Conservation (phyloP, 2,329 filamentous ascomycete genomes). For the Hypoxylon sp. region DNA sequence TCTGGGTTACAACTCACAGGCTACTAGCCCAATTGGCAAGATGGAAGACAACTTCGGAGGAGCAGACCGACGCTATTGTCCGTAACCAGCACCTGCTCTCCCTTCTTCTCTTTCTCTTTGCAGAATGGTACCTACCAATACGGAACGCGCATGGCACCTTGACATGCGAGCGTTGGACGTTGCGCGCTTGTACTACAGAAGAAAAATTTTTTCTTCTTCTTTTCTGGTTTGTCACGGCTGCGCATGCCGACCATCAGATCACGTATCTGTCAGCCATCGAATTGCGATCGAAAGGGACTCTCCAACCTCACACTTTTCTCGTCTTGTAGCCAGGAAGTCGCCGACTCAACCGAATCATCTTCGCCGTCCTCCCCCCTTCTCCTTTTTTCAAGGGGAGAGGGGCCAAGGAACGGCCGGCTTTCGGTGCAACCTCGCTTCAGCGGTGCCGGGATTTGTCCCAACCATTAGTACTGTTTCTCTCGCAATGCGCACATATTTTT, state of each 20-base stretch:
- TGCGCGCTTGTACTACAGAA: constrained; percentile 4
- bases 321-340: constrained; percentile 17
- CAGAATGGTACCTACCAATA: constrained; percentile 20
- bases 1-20: constrained; percentile 9
- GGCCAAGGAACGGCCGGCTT: constrained; percentile 7
- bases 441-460: constrained; percentile 18
- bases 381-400: constrained; percentile 6
- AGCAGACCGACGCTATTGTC: constrained; percentile 29
- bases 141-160: constrained; percentile 27
- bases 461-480: background rate
- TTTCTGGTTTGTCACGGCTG: constrained; percentile 31
- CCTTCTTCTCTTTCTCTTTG: too few relatives aligned
- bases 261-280: constrained; percentile 25
- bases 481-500: background rate
- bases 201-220: too few relatives aligned
- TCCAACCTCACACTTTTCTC: background rate
- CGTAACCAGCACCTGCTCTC: constrained; percentile 9
- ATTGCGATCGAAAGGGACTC: constrained; percentile 13
- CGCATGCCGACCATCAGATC: constrained; percentile 29
- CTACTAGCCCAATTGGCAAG: constrained; percentile 27
- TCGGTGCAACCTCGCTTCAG: constrained; percentile 29
- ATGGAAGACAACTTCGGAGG: constrained; percentile 23
- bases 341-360: constrained; percentile 19
- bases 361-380: background rate
- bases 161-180: constrained; percentile 26